Percentiles rank a stretch among this genome's conserved stretches.
phyloP scores from a whole-genome alignment of 2,329 filamentous ascomycete genomes.

The Colletotrichum sidae region DNA sequence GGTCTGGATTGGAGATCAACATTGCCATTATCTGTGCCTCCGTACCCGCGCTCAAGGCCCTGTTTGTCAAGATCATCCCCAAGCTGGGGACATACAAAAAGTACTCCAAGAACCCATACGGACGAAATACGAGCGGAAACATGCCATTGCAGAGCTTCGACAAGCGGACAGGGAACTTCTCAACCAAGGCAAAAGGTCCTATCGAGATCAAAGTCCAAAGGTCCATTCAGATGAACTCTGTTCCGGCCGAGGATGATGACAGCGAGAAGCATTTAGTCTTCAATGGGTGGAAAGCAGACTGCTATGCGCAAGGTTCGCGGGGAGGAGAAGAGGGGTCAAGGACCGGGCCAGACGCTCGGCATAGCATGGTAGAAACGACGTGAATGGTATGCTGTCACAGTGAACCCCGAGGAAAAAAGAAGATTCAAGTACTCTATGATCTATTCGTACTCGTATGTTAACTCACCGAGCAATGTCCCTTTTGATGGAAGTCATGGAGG shows the following conservation, averaged over 20 bases:
- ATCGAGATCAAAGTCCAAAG: slow-evolving; percentile 10
- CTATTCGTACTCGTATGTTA: no score
- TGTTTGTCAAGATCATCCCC: slow-evolving; percentile 43
- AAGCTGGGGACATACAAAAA: slow-evolving; percentile 13
- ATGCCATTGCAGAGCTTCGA: slow-evolving; percentile 10
- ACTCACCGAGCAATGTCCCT: no score
- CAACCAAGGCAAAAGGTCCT: background rate
- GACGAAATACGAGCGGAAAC: background rate
- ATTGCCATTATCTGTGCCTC: slow-evolving; percentile 49
- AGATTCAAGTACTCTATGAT: no score
- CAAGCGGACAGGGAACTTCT: slow-evolving; percentile 1
- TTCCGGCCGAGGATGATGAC: background rate
- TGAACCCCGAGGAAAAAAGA: no score
- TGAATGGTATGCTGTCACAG: no score
- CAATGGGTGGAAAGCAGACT: background rate
- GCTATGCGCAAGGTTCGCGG: background rate
- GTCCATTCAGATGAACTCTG: slow-evolving; percentile 2
- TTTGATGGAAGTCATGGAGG: no score
- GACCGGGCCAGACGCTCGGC: background rate
- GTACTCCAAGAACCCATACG: slow-evolving; percentile 12
- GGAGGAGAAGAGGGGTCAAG: background rate
- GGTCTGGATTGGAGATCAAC: slow-evolving; percentile 49
- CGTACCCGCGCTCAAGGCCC: slow-evolving; percentile 48
- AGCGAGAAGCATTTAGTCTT: slow-evolving; percentile 6
- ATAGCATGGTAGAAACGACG: background rate